phyloP scores from a whole-genome alignment of 805 yeast genomes.

The Schwanniomyces vanrijiae region DNA sequence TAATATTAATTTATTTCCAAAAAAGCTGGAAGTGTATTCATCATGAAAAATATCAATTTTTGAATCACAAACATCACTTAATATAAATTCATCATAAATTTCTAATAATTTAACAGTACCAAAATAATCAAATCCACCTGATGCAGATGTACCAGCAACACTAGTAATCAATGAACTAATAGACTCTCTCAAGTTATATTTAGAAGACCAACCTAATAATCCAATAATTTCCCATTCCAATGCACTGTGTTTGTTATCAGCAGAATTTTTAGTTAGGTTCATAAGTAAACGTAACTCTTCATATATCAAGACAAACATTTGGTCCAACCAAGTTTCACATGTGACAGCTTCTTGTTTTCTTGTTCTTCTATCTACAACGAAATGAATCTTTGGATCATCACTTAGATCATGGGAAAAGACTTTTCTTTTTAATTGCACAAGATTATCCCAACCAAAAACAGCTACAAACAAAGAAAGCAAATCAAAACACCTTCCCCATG shows the following conservation, averaged over 20 bases:
- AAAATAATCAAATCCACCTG: slow-evolving; percentile 62
- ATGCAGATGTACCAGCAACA: slow-evolving; percentile 48
- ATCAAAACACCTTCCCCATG: slow-evolving; percentile 55
- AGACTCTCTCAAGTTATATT: slow-evolving; percentile 37
- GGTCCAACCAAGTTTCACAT: slow-evolving; percentile 81
- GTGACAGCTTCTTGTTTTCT: slow-evolving; percentile 22
- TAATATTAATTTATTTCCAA: slow-evolving; percentile 34
- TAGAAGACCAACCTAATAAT: slow-evolving; percentile 46
- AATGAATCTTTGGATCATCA: slow-evolving; percentile 6
- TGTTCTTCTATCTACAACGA: slow-evolving; percentile 17
- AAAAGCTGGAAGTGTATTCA: slow-evolving; percentile 24
- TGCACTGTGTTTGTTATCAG: slow-evolving; percentile 49
- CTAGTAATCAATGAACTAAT: slow-evolving; percentile 42
- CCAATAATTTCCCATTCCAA: slow-evolving; percentile 78
- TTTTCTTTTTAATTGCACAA: slow-evolving; percentile 62
- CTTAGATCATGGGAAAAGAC: slow-evolving; percentile 50
- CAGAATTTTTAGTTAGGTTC: slow-evolving; percentile 19
- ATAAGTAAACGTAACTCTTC: slow-evolving; percentile 50
- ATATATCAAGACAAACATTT: slow-evolving; percentile 65
- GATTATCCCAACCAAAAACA: slow-evolving; percentile 78
- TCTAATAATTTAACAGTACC: slow-evolving; percentile 52
- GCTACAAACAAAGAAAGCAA: slow-evolving; percentile 67
- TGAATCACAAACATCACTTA: slow-evolving; percentile 34
- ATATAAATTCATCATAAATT: slow-evolving; percentile 43
- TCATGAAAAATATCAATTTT: slow-evolving; percentile 30